Percentiles rank a stretch among this genome's conserved stretches.
phyloP scores from a whole-genome alignment of 2,329 filamentous ascomycete species.

The Nannizzia gypsea region DNA sequence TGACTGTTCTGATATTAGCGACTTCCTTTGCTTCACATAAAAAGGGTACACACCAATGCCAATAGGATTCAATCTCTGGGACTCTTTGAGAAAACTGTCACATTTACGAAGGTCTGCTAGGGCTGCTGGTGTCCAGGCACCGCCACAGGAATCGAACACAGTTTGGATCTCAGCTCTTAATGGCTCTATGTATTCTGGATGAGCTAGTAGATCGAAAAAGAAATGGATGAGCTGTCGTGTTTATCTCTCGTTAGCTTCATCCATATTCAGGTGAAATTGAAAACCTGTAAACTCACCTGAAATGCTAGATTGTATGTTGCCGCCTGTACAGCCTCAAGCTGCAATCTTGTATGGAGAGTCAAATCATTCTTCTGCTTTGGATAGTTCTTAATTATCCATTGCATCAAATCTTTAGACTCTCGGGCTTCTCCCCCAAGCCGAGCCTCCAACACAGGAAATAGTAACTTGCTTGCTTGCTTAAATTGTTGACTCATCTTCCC shows the following conservation, averaged over 20 bases:
- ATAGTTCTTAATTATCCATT: neutral
- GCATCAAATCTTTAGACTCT: neutral
- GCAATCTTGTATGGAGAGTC: neutral
- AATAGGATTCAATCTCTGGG: conserved; percentile 23
- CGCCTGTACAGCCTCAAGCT: neutral
- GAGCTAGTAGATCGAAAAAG: conserved; percentile 17
- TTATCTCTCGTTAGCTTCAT: neutral
- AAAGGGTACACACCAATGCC: conserved; percentile 12
- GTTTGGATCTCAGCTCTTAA: conserved; percentile 17
- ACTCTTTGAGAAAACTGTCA: conserved; percentile 35
- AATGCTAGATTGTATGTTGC: neutral
- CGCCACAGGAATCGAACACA: conserved; percentile 16
- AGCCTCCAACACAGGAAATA: neutral
- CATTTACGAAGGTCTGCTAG: conserved; percentile 31
- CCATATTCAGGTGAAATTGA: neutral
- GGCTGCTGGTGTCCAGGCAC: conserved; percentile 28
- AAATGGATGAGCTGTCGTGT: conserved; percentile 16
- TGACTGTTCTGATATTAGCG: conserved; percentile 13
- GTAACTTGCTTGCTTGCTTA: neutral
- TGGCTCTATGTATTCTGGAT: conserved; percentile 13
- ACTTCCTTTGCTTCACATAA: neutral
- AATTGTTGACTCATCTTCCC: neutral
- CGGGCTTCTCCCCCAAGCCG: neutral
- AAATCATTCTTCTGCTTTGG: neutral
- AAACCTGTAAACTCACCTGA: neutral